phyloP scores from a whole-genome alignment of 805 yeast genomes.

The Zygoascus bituminiphila region DNA sequence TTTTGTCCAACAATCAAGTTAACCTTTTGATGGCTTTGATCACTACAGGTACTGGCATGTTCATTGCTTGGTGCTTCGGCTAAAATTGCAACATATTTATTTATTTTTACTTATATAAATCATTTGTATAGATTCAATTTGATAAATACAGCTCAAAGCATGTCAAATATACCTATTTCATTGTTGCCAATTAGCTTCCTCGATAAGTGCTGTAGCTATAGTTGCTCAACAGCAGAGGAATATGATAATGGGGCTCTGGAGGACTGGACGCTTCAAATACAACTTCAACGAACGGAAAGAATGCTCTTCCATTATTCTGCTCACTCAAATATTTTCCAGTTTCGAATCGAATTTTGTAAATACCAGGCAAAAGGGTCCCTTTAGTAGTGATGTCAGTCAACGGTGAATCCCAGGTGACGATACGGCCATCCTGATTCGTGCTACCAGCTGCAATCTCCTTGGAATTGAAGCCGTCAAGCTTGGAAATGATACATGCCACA shows the following conservation, averaged over 20 bases:
- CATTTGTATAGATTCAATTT: background rate
- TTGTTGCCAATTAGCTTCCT: conserved; percentile 41
- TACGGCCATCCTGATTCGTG: conserved; percentile 78
- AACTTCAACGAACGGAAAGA: conserved; percentile 85
- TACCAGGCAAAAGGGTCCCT: conserved; percentile 43
- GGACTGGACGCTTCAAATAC: conserved; percentile 57
- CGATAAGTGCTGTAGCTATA: conserved; percentile 88
- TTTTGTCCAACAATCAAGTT: conserved; percentile 36
- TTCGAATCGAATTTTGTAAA: conserved; percentile 68
- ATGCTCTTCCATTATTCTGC: conserved; percentile 39
- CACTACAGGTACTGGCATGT: conserved; percentile 24
- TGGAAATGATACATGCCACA: conserved; percentile 51
- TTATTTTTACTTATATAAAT: too few relatives aligned
- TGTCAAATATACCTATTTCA: background rate
- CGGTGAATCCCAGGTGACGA: conserved; percentile 50
- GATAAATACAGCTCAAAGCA: background rate
- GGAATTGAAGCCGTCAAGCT: conserved; percentile 15
- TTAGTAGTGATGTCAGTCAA: conserved; percentile 32
- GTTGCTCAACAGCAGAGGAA: conserved; percentile 76
- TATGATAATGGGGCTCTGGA: conserved; percentile 77
- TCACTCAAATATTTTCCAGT: conserved; percentile 56
- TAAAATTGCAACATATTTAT: too few relatives aligned
- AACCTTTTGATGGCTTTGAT: conserved; percentile 31
- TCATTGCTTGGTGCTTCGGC: conserved; percentile 89
- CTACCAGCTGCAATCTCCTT: conserved; percentile 51